Base-by-base conservation (phyloP, 371 early-diverging fungal genomes). In the Apophysomyces trapeziformis region DNA sequence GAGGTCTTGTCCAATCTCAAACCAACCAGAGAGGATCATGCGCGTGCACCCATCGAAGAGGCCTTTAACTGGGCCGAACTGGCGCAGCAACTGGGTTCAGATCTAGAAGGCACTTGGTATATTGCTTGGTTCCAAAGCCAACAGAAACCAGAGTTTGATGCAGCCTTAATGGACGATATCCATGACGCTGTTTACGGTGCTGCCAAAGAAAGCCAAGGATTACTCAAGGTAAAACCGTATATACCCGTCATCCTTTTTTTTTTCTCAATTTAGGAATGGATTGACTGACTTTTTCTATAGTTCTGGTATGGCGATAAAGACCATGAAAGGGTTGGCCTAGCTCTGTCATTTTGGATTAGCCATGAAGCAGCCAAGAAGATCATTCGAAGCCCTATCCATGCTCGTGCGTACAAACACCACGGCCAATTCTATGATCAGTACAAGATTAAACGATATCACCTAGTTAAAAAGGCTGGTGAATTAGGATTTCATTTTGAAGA, bases 261-360 rank as follows among this genome's bases (percentile, higher is more conserved):
- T 26, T 26, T 2, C 0, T 2, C 1, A 26, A 26, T 26, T 26
- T 26, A 26, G 32, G 32, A 26, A 26, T 26, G 32, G 32, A 26
- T 26, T 26, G 32, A 26, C 32, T 26, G 32, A 41, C 41, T 8
- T 5, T 8, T 5, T 5, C 4, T 2, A 2, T 50, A 50, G 54
- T 50, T 50, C 21, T 84, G 85, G 85, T 84, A 78, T 62, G 85
- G 80, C 43, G 73, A 73, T 58, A 58, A 78, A 61, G 78, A 82
- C 59, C 67, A 75, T 41, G 68, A 75, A 39, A 63, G 75, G 32
- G 74, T 76, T 57, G 82, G 85, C 63, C 65, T 81, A 16, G 84
- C 84, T 7, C 78, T 79, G 77, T 84, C 82, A 56, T 73, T 84
- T 9, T 84, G 85, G 85, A 67, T 77, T 39, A 74, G 73, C 37